phyloP scores from a whole-genome alignment of 345 rosid species.

The Salix arbutifolia region DNA sequence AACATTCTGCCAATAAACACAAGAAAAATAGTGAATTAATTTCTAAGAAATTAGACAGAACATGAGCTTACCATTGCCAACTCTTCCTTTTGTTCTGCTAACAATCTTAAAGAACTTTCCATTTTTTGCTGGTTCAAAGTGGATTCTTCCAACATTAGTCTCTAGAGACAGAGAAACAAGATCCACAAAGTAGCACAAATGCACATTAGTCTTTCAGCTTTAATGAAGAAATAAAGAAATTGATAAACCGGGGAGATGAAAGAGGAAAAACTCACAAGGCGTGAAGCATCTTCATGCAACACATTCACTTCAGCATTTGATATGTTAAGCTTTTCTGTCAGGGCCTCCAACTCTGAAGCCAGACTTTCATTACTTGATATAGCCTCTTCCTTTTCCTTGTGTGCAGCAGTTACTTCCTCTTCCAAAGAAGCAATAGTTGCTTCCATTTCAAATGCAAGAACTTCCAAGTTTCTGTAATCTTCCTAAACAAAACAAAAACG shows the following conservation, averaged over 20 bases:
- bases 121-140: conserved; percentile 43
- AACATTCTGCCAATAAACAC: background rate
- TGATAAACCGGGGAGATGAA: background rate
- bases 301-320: conserved; percentile 47
- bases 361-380: conserved; percentile 43
- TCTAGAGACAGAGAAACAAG: conserved; percentile 39
- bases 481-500: conserved; percentile 47
- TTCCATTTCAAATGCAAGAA: conserved; percentile 91
- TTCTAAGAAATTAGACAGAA: background rate
- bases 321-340: conserved; percentile 38
- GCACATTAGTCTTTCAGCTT: background rate
- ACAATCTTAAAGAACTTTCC: conserved; percentile 44
- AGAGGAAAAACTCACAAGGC: conserved; percentile 43
- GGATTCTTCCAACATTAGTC: conserved; percentile 54
- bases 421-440: conserved; percentile 78
- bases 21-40: background rate
- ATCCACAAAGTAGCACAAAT: background rate
- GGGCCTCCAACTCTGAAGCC: conserved; percentile 48
- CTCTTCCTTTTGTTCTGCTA: conserved; percentile 82
- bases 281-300: conserved; percentile 48
- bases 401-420: conserved; percentile 56
- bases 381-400: conserved; percentile 53
- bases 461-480: conserved; percentile 66
- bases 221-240: background rate
- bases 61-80: conserved; percentile 63